Evolutionary conservation across 768 basidiomycete genomes (phyloP).

Genomic region (Suillus subalutaceus): DNA sequence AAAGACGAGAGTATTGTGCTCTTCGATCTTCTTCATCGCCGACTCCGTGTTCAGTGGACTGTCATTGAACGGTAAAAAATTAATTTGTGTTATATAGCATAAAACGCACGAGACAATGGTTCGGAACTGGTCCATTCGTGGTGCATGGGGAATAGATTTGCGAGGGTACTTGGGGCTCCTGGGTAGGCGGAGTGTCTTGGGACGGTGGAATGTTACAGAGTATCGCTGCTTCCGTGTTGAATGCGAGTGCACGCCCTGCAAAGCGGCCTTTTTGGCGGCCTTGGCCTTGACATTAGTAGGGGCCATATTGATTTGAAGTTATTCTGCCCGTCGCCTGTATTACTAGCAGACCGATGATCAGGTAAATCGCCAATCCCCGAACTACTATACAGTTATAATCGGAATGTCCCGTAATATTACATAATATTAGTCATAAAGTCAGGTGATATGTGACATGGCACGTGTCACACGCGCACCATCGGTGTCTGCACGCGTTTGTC

Average conservation of each 20-base stretch:
- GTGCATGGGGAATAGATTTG: slow-evolving; percentile 89
- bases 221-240: slow-evolving; percentile 79
- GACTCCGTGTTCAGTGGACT: slow-evolving; percentile 93
- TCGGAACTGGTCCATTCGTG: slow-evolving; percentile 96
- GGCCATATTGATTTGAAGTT: slow-evolving; percentile 12
- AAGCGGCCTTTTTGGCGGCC: slow-evolving; percentile 93
- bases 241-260: slow-evolving; percentile 82
- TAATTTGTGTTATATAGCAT: slow-evolving; percentile 6
- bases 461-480: slow-evolving; percentile 2
- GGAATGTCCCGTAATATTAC: not conserved
- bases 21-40: slow-evolving; percentile 99
- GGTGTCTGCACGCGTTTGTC: not conserved
- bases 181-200: slow-evolving; percentile 85
- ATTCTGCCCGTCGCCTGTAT: not conserved
- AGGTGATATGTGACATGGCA: slow-evolving; percentile 3
- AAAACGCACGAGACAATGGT: slow-evolving; percentile 83
- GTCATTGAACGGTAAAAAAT: slow-evolving; percentile 8
- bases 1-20: slow-evolving; percentile 99
- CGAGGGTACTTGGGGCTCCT: slow-evolving; percentile 94
- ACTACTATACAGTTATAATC: slow-evolving; percentile 1
- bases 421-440: not conserved
- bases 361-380: not conserved
- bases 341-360: slow-evolving; percentile 6
- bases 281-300: slow-evolving; percentile 72
- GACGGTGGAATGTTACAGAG: slow-evolving; percentile 93